Evolutionary conservation across 257 asterid species (phyloP).

Genomic region (Marsdenia floribunda): DNA sequence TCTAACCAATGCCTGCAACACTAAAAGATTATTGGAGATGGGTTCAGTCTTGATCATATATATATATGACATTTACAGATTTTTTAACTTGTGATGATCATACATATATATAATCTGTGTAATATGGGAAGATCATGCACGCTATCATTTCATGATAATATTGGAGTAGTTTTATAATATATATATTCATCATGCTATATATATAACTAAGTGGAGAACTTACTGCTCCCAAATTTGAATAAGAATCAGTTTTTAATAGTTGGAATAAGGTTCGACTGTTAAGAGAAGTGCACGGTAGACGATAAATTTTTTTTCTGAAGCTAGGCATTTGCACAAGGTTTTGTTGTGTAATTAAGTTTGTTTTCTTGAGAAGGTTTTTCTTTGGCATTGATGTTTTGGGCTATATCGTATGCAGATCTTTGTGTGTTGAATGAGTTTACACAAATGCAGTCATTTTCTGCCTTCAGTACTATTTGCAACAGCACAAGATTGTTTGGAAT

Average conservation of each 20-base stretch:
- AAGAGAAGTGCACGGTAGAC: neutral
- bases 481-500: constrained; percentile 69
- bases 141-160: neutral
- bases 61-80: neutral
- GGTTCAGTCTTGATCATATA: neutral
- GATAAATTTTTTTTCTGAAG: neutral
- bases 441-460: constrained; percentile 64
- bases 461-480: constrained; percentile 68
- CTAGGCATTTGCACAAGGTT: neutral
- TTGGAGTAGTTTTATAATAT: no score
- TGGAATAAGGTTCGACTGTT: neutral
- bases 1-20: constrained; percentile 11
- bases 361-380: neutral
- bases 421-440: constrained; percentile 65
- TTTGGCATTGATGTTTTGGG: constrained; percentile 12
- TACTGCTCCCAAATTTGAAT: no score
- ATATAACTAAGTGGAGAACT: no score
- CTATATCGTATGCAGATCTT: constrained; percentile 46
- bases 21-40: neutral
- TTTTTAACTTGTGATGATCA: no score
- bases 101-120: neutral
- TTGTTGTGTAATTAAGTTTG: neutral
- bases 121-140: neutral
- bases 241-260: neutral
- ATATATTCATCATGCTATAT: no score